Conservation (phyloP, 169 alveolate species). For the Sarcocystis neurona region DNA sequence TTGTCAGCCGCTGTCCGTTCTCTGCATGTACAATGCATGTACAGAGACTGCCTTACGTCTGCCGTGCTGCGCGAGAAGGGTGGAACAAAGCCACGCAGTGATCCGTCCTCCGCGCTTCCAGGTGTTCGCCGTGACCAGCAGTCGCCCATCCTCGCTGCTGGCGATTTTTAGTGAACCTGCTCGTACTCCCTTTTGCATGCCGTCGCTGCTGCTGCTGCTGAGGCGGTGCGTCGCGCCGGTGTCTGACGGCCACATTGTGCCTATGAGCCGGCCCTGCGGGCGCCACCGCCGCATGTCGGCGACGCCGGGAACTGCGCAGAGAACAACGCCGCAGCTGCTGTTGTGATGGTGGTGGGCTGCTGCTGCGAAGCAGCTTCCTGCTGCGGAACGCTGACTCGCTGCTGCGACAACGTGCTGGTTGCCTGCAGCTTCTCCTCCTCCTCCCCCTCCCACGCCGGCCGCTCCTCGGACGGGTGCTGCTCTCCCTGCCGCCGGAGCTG, state of each 20-base stretch:
- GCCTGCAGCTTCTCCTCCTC: neutral
- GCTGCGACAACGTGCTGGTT: neutral
- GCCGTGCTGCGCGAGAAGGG: neutral
- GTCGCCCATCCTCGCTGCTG: conserved; percentile 19
- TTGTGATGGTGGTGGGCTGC: neutral
- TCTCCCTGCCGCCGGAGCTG: neutral
- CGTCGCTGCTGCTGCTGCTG: neutral
- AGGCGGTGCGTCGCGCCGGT: neutral
- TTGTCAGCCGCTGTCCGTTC: too few species aligned
- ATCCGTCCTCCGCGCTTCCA: neutral
- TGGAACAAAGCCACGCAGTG: conserved; percentile 27
- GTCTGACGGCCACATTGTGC: neutral
- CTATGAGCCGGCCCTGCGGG: conserved; percentile 10
- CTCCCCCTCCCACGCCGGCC: neutral
- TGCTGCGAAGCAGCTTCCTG: neutral
- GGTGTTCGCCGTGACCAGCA: conserved; percentile 16
- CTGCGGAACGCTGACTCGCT: neutral
- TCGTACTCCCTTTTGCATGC: neutral
- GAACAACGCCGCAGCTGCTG: conserved; percentile 25
- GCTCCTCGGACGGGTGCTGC: neutral
- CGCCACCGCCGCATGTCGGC: conserved; percentile 25
- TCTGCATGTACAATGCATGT: too few species aligned
- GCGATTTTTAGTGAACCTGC: neutral
- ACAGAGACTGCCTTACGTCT: neutral
- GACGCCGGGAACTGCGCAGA: conserved; percentile 28